These are phyloP conservation scores for Amanita thiersii DNA, from an alignment of 768 basidiomycete species.

Conservation along the genomic window DNA sequence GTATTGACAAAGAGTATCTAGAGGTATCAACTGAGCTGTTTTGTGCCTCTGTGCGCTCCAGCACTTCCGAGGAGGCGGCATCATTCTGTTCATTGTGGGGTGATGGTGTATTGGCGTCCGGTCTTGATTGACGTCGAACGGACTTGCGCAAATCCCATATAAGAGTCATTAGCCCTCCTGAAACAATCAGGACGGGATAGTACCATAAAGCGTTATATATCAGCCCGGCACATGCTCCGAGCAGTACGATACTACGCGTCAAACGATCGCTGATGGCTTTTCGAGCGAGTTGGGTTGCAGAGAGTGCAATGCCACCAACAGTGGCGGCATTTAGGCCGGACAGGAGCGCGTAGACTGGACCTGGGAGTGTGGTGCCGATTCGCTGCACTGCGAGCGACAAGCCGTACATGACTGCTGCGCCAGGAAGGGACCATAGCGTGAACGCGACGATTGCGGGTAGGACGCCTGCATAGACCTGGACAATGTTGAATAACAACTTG, in stretches of 20 bases:
- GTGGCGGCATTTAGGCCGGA: conserved; percentile 47
- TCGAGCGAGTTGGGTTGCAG: conserved; percentile 37
- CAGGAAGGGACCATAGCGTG: conserved; percentile 38
- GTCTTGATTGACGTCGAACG: no score
- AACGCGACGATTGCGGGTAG: conserved; percentile 34
- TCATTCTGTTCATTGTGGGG: no score
- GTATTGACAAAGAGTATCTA: conserved; percentile 5
- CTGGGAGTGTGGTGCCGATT: conserved; percentile 34
- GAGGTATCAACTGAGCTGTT: background rate
- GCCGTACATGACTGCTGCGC: conserved; percentile 37
- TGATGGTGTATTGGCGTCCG: no score
- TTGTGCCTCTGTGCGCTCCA: background rate
- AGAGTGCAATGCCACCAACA: conserved; percentile 44
- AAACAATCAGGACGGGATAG: conserved; percentile 35
- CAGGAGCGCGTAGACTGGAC: conserved; percentile 38
- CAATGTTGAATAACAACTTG: conserved; percentile 40
- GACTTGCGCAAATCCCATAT: conserved; percentile 25
- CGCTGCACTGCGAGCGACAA: conserved; percentile 33
- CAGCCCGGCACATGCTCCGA: conserved; percentile 36
- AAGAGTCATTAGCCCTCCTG: conserved; percentile 30
- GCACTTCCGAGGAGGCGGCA: background rate
- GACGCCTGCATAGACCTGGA: conserved; percentile 31
- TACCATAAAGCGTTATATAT: conserved; percentile 48
- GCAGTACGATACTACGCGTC: conserved; percentile 31
- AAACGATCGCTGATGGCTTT: conserved; percentile 37